Evolutionary conservation across 83 land plant genomes (phyloP).

Genomic region (Thuja plicata): DNA sequence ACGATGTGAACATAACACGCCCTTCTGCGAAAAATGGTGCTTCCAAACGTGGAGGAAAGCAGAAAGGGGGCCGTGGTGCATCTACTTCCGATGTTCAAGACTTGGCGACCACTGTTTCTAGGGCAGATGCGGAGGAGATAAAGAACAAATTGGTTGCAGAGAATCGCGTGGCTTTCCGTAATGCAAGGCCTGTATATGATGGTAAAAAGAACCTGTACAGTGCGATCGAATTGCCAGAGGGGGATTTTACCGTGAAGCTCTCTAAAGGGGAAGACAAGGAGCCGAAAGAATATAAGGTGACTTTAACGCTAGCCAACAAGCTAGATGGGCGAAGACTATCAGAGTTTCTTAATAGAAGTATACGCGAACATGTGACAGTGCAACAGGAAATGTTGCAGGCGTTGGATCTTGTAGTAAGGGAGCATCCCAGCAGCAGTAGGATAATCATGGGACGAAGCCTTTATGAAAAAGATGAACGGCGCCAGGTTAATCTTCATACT

Average conservation of each 20-base stretch:
- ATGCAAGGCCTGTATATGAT: slow-evolving; percentile 31
- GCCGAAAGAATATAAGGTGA: background rate
- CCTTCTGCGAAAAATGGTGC: background rate
- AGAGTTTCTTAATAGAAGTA: slow-evolving; percentile 20
- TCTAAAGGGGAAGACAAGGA: slow-evolving; percentile 21
- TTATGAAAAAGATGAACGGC: background rate
- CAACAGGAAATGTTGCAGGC: slow-evolving; percentile 45
- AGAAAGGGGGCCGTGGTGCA: background rate
- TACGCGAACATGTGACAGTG: background rate
- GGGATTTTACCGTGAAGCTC: slow-evolving; percentile 21
- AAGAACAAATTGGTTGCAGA: slow-evolving; percentile 19
- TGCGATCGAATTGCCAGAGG: slow-evolving; percentile 23
- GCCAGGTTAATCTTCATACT: slow-evolving; percentile 7
- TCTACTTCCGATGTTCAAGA: background rate
- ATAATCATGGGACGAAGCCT: slow-evolving; percentile 28
- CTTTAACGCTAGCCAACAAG: slow-evolving; percentile 22
- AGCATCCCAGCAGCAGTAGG: slow-evolving; percentile 26
- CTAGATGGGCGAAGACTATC: slow-evolving; percentile 19
- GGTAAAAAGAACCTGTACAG: slow-evolving; percentile 50
- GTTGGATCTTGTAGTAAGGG: slow-evolving; percentile 46
- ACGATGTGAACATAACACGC: slow-evolving; percentile 25
- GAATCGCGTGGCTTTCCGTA: slow-evolving; percentile 11
- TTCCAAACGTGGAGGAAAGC: background rate
- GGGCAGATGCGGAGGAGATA: slow-evolving; percentile 15
- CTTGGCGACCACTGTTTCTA: slow-evolving; percentile 10